These are phyloP conservation scores for Kalanchoe fedtschenkoi DNA, from an alignment of 164 flowering plant species.

Conservation along the genomic window DNA sequence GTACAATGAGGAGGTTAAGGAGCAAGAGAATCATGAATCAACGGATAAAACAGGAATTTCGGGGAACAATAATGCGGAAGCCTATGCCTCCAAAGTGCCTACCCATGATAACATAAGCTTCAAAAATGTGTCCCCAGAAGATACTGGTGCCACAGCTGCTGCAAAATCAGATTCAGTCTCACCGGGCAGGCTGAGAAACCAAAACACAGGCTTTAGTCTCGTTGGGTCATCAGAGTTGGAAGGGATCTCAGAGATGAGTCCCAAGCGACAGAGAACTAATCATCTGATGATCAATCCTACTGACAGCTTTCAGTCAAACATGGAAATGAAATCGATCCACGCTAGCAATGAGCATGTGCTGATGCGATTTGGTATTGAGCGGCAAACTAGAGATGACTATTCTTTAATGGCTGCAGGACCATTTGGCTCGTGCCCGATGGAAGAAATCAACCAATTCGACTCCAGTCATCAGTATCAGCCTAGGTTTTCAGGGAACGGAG, in stretches of 20 bases:
- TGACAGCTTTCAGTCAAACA: slow-evolving; percentile 24
- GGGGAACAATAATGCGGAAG: slow-evolving; percentile 38
- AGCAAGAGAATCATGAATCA: slow-evolving; percentile 47
- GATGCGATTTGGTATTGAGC: slow-evolving; percentile 43
- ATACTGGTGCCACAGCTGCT: slow-evolving; percentile 29
- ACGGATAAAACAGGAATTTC: slow-evolving; percentile 41
- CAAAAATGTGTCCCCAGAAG: slow-evolving; percentile 21
- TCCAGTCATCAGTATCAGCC: slow-evolving; percentile 49
- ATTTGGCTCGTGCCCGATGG: slow-evolving; percentile 20
- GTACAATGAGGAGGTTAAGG: slow-evolving; percentile 83
- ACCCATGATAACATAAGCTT: slow-evolving; percentile 18
- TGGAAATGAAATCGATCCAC: slow-evolving; percentile 34
- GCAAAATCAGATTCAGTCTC: slow-evolving; percentile 25
- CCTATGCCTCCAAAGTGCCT: slow-evolving; percentile 25
- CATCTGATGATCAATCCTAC: slow-evolving; percentile 31
- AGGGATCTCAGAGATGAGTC: slow-evolving; percentile 41
- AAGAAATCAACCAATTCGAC: slow-evolving; percentile 40
- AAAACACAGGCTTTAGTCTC: slow-evolving; percentile 40
- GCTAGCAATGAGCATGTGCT: slow-evolving; percentile 22
- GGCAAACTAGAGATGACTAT: slow-evolving; percentile 49
- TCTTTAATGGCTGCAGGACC: slow-evolving; percentile 40
- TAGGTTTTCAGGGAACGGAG: slow-evolving; percentile 59
- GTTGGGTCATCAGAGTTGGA: slow-evolving; percentile 48
- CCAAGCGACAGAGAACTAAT: slow-evolving; percentile 44
- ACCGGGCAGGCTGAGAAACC: slow-evolving; percentile 16